Evolutionary conservation across 805 yeast genomes (phyloP).

Genomic region (Sungouiella blattae): DNA sequence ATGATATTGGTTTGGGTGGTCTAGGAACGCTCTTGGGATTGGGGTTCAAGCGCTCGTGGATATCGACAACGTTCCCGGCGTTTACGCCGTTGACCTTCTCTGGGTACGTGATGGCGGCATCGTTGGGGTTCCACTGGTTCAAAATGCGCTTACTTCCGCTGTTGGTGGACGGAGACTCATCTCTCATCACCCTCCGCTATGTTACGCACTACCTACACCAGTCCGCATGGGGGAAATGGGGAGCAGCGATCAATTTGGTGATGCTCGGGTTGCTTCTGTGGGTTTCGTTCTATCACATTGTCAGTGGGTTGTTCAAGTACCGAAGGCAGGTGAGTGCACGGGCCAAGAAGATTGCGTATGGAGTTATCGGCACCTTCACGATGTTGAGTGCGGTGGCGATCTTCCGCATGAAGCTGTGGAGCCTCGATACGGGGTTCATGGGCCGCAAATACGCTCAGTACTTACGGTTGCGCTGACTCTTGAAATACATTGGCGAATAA

Average conservation of each 20-base stretch:
- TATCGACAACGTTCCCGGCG: slow-evolving; percentile 42
- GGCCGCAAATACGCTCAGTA: slow-evolving; percentile 29
- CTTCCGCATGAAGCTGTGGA: slow-evolving; percentile 18
- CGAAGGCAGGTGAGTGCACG: slow-evolving; percentile 34
- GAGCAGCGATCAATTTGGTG: slow-evolving; percentile 10
- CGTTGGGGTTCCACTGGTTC: slow-evolving; percentile 44
- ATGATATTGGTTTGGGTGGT: slow-evolving; percentile 60
- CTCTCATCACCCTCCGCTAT: slow-evolving; percentile 50
- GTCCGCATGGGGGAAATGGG: slow-evolving; percentile 9
- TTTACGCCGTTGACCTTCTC: slow-evolving; percentile 55
- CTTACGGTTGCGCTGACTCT: slow-evolving; percentile 7
- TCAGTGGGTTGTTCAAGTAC: slow-evolving; percentile 52
- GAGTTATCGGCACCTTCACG: slow-evolving; percentile 33
- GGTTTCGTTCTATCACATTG: slow-evolving; percentile 46
- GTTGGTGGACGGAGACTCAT: slow-evolving; percentile 62
- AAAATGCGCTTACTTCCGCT: slow-evolving; percentile 50
- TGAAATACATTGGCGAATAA: no score
- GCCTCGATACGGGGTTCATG: slow-evolving; percentile 26
- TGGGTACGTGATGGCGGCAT: slow-evolving; percentile 52
- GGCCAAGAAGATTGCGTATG: slow-evolving; percentile 45
- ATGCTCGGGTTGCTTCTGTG: slow-evolving; percentile 18
- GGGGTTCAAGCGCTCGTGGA: slow-evolving; percentile 47
- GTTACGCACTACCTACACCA: slow-evolving; percentile 30
- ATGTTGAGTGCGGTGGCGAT: slow-evolving; percentile 37
- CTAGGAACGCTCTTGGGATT: slow-evolving; percentile 52